These are phyloP conservation scores for Ascoidea asiatica DNA, from an alignment of 805 yeast species.

Conservation along the genomic window DNA sequence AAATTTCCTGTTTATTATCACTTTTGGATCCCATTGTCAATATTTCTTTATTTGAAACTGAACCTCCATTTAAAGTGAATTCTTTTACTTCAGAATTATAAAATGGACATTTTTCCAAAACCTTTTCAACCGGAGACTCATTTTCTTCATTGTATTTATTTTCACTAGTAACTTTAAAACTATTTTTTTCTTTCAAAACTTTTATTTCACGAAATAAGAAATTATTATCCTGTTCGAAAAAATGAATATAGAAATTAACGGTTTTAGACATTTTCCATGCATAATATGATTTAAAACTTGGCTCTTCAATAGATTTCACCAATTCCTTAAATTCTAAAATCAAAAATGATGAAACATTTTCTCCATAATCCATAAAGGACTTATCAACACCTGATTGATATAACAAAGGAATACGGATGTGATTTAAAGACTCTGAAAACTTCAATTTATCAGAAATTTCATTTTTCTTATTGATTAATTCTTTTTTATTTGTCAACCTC, in stretches of 20 bases:
- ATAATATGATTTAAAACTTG: conserved; percentile 47
- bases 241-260: conserved; percentile 26
- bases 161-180: background rate
- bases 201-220: background rate
- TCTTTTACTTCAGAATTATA: background rate
- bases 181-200: background rate
- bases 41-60: too few species aligned
- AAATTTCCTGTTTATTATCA: too few species aligned
- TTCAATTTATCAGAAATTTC: too few species aligned
- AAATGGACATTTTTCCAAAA: background rate
- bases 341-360: background rate
- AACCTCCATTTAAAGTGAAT: too few species aligned
- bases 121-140: background rate
- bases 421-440: too few species aligned
- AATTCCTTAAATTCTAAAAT: conserved; percentile 17
- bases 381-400: background rate
- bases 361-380: background rate
- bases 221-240: conserved; percentile 13
- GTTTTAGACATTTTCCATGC: conserved; percentile 60
- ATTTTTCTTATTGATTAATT: conserved; percentile 9
- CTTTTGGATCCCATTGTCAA: too few species aligned
- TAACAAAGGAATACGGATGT: background rate
- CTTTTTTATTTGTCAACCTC: conserved; percentile 7
- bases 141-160: background rate
- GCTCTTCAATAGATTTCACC: conserved; percentile 24